Conservation (phyloP, 2,329 filamentous ascomycete genomes). For the Allantophomopsis cytisporea region DNA sequence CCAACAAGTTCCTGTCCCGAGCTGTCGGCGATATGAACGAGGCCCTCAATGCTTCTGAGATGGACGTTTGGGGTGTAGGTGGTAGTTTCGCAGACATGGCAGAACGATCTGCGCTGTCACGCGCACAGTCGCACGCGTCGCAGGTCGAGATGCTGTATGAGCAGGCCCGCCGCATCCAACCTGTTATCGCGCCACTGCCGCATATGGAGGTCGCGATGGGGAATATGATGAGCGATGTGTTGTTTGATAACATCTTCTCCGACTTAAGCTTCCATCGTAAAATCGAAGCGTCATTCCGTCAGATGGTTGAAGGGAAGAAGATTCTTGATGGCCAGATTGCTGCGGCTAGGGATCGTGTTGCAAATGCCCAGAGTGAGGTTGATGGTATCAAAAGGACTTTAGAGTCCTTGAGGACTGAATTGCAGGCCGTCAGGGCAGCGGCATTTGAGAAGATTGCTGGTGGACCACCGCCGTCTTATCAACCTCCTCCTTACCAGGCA, state of each 20-base stretch:
- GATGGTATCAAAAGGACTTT: constrained; percentile 18
- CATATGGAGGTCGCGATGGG: constrained; percentile 28
- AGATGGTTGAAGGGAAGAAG: constrained; percentile 21
- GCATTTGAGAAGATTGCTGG: constrained; percentile 24
- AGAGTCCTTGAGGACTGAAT: constrained; percentile 19
- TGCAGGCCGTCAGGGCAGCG: constrained; percentile 29
- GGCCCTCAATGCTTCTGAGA: constrained; percentile 25
- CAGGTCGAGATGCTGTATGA: constrained; percentile 25
- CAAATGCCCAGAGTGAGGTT: constrained; percentile 15
- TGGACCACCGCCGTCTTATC: background rate
- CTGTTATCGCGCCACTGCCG: constrained; percentile 22
- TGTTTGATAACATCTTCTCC: constrained; percentile 41
- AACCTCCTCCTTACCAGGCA: too few species aligned
- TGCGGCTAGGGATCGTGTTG: constrained; percentile 18
- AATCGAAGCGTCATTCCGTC: constrained; percentile 27
- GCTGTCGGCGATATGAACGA: constrained; percentile 25
- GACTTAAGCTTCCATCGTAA: constrained; percentile 37
- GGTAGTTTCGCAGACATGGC: constrained; percentile 34
- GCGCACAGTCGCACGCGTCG: constrained; percentile 27
- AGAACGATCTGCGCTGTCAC: constrained; percentile 35
- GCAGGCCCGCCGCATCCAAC: constrained; percentile 26
- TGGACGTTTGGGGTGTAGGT: constrained; percentile 34
- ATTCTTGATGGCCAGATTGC: constrained; percentile 19
- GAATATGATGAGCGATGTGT: constrained; percentile 31
- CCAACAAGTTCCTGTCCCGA: constrained; percentile 19